Evolutionary conservation across 164 flowering plant species (phyloP).

Genomic region (Kalanchoe fedtschenkoi): DNA sequence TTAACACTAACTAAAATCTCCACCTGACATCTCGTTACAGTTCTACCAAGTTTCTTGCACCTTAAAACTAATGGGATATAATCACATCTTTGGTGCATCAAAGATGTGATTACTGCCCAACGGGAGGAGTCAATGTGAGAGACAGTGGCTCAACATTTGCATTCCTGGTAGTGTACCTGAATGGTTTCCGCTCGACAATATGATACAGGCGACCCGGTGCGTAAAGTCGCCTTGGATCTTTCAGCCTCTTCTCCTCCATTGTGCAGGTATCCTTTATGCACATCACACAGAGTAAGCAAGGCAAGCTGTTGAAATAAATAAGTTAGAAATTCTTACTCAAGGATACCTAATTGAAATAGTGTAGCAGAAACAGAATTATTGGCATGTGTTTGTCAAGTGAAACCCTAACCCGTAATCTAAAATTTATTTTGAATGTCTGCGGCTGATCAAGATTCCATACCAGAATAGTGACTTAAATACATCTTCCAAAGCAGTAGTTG

Average conservation of each 20-base stretch:
- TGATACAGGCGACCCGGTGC: slow-evolving; percentile 96
- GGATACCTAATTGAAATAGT: slow-evolving; percentile 14
- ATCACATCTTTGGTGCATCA: too few relatives aligned
- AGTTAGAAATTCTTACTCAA: slow-evolving; percentile 33
- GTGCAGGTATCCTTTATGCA: slow-evolving; percentile 94
- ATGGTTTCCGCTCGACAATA: slow-evolving; percentile 85
- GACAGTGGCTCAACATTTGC: not conserved
- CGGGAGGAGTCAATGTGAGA: not conserved
- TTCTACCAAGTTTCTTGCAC: too few relatives aligned
- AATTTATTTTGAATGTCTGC: too few relatives aligned
- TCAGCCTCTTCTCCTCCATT: slow-evolving; percentile 73
- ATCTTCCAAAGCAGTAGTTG: slow-evolving; percentile 88
- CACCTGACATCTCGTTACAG: too few relatives aligned
- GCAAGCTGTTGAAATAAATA: slow-evolving; percentile 86
- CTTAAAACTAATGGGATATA: too few relatives aligned
- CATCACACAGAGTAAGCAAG: slow-evolving; percentile 67
- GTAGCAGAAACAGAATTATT: too few relatives aligned
- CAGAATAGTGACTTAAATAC: slow-evolving; percentile 80
- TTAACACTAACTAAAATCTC: too few relatives aligned
- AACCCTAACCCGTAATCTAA: too few relatives aligned
- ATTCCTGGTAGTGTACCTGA: slow-evolving; percentile 45
- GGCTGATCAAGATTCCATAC: slow-evolving; percentile 28
- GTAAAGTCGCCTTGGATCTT: slow-evolving; percentile 87
- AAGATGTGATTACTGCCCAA: too few relatives aligned
- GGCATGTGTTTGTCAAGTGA: too few relatives aligned